Conservation (phyloP, 306 rosid species). For the Cyclanthera cordifolia region DNA sequence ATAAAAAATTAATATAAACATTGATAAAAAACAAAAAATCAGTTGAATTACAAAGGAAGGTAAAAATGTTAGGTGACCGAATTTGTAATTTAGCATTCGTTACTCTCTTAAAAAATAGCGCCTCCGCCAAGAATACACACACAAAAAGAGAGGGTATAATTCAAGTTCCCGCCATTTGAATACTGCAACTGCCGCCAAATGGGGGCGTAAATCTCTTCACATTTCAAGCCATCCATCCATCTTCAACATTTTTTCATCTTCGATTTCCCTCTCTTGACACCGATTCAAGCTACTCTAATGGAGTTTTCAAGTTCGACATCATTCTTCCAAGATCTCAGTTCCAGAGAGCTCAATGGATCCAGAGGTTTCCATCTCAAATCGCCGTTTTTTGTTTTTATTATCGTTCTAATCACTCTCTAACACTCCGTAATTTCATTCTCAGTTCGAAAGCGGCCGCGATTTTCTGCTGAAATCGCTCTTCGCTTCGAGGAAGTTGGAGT, state of each 20-base stretch:
- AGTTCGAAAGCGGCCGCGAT: slow-evolving; percentile 59
- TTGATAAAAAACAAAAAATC: no score
- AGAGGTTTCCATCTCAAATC: slow-evolving; percentile 30
- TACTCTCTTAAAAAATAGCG: not conserved
- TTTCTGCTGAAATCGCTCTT: slow-evolving; percentile 20
- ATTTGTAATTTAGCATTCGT: no score
- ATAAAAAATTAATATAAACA: no score
- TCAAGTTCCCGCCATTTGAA: slow-evolving; percentile 11
- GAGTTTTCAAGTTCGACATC: not conserved
- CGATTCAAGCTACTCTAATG: slow-evolving; percentile 1
- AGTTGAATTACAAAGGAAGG: no score
- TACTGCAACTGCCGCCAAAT: slow-evolving; percentile 5
- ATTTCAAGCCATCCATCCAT: not conserved
- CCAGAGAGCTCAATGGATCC: slow-evolving; percentile 37
- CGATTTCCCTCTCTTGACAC: not conserved
- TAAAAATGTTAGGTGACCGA: no score
- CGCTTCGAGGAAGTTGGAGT: slow-evolving; percentile 38
- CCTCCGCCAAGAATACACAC: not conserved
- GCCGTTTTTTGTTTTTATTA: not conserved
- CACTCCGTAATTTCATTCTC: not conserved
- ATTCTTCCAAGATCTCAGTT: slow-evolving; percentile 12
- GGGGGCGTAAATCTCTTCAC: not conserved
- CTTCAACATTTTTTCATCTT: not conserved
- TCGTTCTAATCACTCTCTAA: not conserved
- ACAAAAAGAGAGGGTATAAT: not conserved